A percentile compares a stretch with the other conserved stretches of the same genome.
Evolutionary conservation across 2,329 filamentous ascomycete genomes (phyloP).

Genomic region (Botrytis elliptica): DNA sequence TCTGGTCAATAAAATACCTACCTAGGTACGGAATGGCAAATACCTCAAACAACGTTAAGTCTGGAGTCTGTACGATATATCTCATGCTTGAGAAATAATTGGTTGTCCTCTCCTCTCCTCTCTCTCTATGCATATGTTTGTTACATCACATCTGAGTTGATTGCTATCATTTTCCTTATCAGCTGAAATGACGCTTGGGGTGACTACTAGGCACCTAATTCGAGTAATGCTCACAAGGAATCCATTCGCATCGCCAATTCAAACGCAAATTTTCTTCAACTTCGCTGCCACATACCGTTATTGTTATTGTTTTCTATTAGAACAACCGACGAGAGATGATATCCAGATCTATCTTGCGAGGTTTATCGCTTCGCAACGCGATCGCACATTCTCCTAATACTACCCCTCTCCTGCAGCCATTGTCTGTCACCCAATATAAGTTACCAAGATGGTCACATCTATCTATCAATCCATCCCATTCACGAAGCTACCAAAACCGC

Average conservation of each 20-base stretch:
- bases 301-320: background rate
- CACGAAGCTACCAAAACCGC: constrained; percentile 8
- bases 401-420: background rate
- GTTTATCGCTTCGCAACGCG: background rate
- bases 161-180: background rate
- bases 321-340: background rate
- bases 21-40: background rate
- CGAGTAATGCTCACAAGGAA: background rate
- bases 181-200: background rate
- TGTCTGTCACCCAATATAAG: background rate
- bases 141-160: background rate
- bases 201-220: background rate
- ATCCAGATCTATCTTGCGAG: constrained; percentile 3
- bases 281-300: background rate
- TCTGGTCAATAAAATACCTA: background rate
- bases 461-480: constrained; percentile 1
- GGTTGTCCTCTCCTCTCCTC: background rate
- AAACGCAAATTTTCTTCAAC: background rate
- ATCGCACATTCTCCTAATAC: background rate
- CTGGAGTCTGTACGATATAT: background rate
- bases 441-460: background rate
- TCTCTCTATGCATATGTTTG: background rate
- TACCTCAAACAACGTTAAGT: background rate
- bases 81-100: background rate
- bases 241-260: background rate